phyloP scores from a whole-genome alignment of 140 eudicot species.

The Oenanthe javanica region DNA sequence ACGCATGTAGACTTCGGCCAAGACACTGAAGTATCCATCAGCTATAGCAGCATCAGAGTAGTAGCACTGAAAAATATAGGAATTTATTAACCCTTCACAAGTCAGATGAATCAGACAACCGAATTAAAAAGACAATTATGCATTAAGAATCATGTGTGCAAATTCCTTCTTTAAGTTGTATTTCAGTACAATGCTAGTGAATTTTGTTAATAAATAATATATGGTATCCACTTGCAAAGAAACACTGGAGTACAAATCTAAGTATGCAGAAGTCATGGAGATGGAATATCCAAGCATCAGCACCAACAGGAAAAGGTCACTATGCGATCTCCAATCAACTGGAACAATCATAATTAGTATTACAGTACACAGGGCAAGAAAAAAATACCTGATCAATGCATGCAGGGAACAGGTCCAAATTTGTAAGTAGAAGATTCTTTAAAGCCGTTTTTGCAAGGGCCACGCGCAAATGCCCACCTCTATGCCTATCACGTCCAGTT shows the following conservation, averaged over 20 bases:
- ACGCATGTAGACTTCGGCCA: constrained; percentile 99
- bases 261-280: background rate
- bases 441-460: constrained; percentile 92
- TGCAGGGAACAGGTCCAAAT: constrained; percentile 95
- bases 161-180: background rate
- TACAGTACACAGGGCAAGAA: background rate
- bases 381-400: constrained; percentile 94
- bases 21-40: constrained; percentile 96
- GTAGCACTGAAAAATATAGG: constrained; percentile 52
- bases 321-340: background rate
- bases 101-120: background rate
- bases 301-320: background rate
- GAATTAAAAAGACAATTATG: background rate
- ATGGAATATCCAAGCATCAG: background rate
- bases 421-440: constrained; percentile 89
- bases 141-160: background rate
- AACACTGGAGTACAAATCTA: background rate
- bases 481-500: constrained; percentile 78
- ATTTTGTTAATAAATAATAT: background rate
- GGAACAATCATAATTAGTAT: background rate
- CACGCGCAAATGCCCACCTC: constrained; percentile 93
- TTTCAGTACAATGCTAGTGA: background rate
- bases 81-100: background rate
- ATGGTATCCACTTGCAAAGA: background rate
- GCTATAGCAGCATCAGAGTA: constrained; percentile 92